Evolutionary conservation across 75 land plant species (phyloP).

Genomic region (Azolla pinnata): DNA sequence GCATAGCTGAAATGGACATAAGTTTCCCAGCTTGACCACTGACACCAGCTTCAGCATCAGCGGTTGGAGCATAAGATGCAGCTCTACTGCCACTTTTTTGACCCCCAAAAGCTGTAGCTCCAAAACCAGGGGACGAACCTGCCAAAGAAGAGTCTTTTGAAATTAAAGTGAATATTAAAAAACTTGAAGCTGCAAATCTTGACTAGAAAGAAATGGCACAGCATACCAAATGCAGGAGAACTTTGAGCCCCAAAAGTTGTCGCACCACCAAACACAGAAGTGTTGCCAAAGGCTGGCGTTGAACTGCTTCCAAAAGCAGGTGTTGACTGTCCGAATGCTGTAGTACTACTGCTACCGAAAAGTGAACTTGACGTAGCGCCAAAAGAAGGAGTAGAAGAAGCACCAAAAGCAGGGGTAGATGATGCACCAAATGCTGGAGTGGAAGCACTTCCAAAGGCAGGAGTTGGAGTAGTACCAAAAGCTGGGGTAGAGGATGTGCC

Average conservation of each 20-base stretch:
- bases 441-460: conserved; percentile 53
- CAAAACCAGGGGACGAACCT: conserved; percentile 58
- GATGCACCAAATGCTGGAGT: conserved; percentile 13
- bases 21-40: conserved; percentile 50
- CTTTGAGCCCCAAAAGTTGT: conserved; percentile 22
- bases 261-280: conserved; percentile 14
- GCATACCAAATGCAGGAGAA: conserved; percentile 46
- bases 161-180: not conserved
- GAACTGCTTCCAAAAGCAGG: conserved; percentile 17
- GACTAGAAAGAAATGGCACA: not conserved
- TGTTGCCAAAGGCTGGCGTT: conserved; percentile 63
- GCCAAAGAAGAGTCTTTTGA: conserved; percentile 27
- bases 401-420: conserved; percentile 53
- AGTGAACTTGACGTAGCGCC: not conserved
- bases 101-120: conserved; percentile 53
- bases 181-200: not conserved
- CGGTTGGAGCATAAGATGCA: conserved; percentile 49
- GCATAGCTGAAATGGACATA: conserved; percentile 94
- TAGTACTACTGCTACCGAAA: conserved; percentile 15
- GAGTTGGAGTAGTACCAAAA: conserved; percentile 48
- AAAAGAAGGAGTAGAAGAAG: conserved; percentile 1
- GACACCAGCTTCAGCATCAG: conserved; percentile 50
- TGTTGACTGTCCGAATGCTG: conserved; percentile 26
- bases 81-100: conserved; percentile 73
- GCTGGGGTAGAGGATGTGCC: conserved; percentile 53